A percentile compares a stretch with the other conserved stretches of the same genome.
phyloP scores from a whole-genome alignment of 345 rosid genomes.

The Citrus trifoliata region DNA sequence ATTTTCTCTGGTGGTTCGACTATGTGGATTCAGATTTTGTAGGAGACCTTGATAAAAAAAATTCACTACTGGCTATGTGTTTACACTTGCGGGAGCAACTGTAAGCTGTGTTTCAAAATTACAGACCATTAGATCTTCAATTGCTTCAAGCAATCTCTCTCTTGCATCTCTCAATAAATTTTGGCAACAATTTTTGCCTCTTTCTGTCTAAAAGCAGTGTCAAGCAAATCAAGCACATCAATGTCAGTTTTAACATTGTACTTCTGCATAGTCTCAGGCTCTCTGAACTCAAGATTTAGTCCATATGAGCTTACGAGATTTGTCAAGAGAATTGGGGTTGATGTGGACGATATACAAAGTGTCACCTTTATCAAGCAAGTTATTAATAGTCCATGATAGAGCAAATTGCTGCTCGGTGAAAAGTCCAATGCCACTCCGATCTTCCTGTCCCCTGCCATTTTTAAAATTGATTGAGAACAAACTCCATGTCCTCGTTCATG shows the following conservation, averaged over 20 bases:
- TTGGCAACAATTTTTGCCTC: constrained; percentile 69
- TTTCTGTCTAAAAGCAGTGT: constrained; percentile 81
- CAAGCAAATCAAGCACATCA: constrained; percentile 72
- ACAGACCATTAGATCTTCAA: constrained; percentile 70
- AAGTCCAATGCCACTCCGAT: constrained; percentile 92
- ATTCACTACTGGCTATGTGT: too few relatives aligned
- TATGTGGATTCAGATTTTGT: too few relatives aligned
- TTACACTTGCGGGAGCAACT: too few relatives aligned
- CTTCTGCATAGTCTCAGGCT: constrained; percentile 61
- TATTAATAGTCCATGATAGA: constrained; percentile 75
- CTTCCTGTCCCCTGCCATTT: constrained; percentile 57
- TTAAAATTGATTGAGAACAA: too few relatives aligned
- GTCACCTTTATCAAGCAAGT: constrained; percentile 75
- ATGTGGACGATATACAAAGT: constrained; percentile 67
- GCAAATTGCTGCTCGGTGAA: constrained; percentile 91
- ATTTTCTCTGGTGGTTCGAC: too few relatives aligned
- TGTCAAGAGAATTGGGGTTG: constrained; percentile 38
- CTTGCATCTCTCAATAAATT: constrained; percentile 90
- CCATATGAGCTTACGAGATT: constrained; percentile 53
- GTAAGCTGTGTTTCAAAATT: too few relatives aligned
- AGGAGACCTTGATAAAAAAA: too few relatives aligned
- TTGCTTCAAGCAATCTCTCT: constrained; percentile 71
- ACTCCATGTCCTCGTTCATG: too few relatives aligned
- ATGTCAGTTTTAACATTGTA: constrained; percentile 60
- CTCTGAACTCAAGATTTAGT: constrained; percentile 69